A percentile compares a stretch with the other conserved stretches of the same genome.
phyloP scores from a whole-genome alignment of 176 grass and related monocot genomes.

The Triticum timopheevii region DNA sequence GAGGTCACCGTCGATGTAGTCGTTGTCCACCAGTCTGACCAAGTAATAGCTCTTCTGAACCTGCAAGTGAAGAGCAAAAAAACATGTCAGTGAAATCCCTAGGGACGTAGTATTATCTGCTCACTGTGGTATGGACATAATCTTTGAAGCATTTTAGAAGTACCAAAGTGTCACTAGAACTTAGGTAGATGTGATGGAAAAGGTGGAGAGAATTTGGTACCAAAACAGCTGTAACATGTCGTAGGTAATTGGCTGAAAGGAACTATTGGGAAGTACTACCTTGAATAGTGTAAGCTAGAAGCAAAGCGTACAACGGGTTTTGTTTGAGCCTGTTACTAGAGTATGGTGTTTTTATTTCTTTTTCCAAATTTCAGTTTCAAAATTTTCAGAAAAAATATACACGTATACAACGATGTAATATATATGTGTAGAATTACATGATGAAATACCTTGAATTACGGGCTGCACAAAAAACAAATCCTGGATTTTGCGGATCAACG shows the following conservation, averaged over 20 bases:
- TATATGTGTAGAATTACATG: no score
- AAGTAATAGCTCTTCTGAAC: constrained; percentile 60
- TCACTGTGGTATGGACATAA: background rate
- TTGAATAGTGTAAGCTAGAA: no score
- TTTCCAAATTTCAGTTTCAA: no score
- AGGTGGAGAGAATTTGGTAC: no score
- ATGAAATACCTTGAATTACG: no score
- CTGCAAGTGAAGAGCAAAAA: constrained; percentile 33
- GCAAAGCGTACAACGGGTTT: background rate
- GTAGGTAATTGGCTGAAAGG: background rate
- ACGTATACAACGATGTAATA: no score
- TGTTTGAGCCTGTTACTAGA: background rate
- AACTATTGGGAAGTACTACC: no score
- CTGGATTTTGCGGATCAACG: no score
- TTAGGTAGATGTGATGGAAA: background rate
- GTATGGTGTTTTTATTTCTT: background rate
- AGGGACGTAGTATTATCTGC: background rate
- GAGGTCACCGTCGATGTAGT: constrained; percentile 66
- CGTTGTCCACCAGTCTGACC: constrained; percentile 77
- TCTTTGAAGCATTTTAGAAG: background rate
- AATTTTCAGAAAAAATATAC: no score
- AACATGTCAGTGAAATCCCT: background rate
- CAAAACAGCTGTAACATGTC: no score
- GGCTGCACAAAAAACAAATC: no score
- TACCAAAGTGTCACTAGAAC: background rate